These are phyloP conservation scores for Lolium perenne DNA, from an alignment of 176 grass and related monocot genomes.

Conservation along the genomic window DNA sequence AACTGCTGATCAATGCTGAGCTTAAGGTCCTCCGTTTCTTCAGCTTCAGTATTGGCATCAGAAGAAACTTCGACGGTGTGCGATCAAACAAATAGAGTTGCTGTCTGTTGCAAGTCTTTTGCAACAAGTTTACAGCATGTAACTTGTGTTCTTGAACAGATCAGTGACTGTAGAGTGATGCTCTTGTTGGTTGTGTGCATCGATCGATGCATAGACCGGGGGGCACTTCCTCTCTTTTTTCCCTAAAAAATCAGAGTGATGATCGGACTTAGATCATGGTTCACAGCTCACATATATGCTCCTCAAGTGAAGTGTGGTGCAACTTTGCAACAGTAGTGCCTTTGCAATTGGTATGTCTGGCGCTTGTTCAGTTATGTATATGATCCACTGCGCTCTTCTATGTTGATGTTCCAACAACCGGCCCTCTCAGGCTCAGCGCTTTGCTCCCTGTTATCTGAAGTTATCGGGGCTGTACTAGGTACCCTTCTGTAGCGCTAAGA, in stretches of 20 bases:
- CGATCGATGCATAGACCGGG: background rate
- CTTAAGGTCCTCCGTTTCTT: background rate
- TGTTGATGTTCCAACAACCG: no score
- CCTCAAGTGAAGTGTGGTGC: background rate
- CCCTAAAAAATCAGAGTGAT: background rate
- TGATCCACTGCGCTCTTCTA: background rate
- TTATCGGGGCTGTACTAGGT: background rate
- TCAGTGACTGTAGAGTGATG: background rate
- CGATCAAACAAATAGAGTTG: background rate
- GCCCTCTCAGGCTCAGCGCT: background rate
- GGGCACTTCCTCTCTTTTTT: background rate
- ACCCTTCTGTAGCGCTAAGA: background rate
- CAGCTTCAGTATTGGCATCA: background rate
- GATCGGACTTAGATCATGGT: background rate
- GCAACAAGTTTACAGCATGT: background rate
- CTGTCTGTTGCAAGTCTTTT: background rate
- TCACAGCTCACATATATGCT: background rate
- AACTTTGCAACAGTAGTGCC: no score
- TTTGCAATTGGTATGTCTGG: background rate
- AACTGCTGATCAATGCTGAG: constrained; percentile 19
- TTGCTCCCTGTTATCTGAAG: background rate
- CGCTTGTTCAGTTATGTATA: background rate
- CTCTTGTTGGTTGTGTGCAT: background rate
- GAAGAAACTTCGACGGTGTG: background rate
- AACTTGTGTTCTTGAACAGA: background rate